Evolutionary conservation across 352 stramenopile species (phyloP).

Genomic region (Phytopythium delawarense): DNA sequence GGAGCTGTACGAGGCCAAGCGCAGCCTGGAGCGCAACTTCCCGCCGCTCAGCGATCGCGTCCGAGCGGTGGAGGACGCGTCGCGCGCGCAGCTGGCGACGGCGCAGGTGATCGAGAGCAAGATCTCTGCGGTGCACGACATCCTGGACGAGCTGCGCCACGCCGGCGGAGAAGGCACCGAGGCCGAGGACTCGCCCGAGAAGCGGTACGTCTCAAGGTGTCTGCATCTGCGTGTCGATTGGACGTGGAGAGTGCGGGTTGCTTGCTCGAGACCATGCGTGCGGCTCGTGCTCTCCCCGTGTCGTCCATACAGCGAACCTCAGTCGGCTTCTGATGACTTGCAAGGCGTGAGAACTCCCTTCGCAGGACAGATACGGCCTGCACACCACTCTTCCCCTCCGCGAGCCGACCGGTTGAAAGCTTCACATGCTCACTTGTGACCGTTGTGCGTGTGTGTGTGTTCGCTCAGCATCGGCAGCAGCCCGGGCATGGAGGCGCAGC

Average conservation of each 20-base stretch:
- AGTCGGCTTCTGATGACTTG: conserved; percentile 81
- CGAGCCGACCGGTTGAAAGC: background rate
- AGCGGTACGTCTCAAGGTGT: conserved; percentile 33
- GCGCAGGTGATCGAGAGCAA: conserved; percentile 48
- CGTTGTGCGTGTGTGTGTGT: background rate
- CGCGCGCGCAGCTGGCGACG: conserved; percentile 21
- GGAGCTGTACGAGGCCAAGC: conserved; percentile 34
- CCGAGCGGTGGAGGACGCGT: conserved; percentile 32
- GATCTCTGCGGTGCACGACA: conserved; percentile 54
- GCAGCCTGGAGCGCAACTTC: conserved; percentile 18
- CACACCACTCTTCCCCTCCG: background rate
- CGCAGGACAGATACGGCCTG: conserved; percentile 85
- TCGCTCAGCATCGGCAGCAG: conserved; percentile 3
- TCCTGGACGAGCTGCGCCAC: conserved; percentile 54
- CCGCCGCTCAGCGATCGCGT: conserved; percentile 22
- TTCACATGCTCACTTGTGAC: background rate
- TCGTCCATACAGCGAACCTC: conserved; percentile 17
- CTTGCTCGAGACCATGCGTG: background rate
- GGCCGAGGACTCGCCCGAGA: conserved; percentile 45
- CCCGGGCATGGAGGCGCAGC: conserved; percentile 20
- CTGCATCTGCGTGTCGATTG: conserved; percentile 9
- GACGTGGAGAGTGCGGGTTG: background rate
- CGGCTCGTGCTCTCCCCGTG: background rate
- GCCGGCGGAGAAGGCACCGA: conserved; percentile 43
- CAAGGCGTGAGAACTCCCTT: conserved; percentile 72